Percentiles rank a stretch among this genome's conserved stretches.
Conservation (phyloP, 1,139 yeast genomes). For the Blastobotrys arbuscula region DNA sequence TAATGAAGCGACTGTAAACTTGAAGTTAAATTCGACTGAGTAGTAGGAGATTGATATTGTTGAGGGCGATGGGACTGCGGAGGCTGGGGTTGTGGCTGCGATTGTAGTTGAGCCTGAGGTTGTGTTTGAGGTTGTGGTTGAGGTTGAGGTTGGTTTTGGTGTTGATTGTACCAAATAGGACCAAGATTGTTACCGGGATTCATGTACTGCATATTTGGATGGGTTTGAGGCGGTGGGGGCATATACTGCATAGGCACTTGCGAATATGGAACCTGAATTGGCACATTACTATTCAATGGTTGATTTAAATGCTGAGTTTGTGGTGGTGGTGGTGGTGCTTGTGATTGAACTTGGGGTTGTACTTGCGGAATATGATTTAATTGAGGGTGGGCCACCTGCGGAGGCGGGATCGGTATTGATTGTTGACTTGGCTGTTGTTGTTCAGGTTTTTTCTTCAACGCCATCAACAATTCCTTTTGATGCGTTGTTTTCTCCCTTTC, state of each 20-base stretch:
- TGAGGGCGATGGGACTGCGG: constrained; percentile 5
- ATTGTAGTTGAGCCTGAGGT: not conserved
- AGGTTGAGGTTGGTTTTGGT: constrained; percentile 6
- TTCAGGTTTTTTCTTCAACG: not conserved
- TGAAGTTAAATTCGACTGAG: too few species aligned
- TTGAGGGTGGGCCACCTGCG: not conserved
- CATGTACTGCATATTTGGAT: not conserved
- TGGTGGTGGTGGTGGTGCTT: not conserved
- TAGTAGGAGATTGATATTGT: constrained; percentile 10
- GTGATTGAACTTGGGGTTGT: not conserved
- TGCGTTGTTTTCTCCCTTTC: not conserved
- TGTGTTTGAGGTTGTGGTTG: constrained; percentile 3
- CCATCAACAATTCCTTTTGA: constrained; percentile 4
- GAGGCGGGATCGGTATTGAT: not conserved
- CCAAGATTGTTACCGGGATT: not conserved
- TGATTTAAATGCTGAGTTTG: not conserved
- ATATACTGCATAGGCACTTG: not conserved
- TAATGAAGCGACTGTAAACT: too few species aligned
- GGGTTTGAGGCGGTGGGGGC: constrained; percentile 6
- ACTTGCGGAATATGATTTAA: not conserved
- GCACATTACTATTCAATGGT: not conserved
- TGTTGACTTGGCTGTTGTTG: not conserved
- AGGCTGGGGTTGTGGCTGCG: constrained; percentile 1
- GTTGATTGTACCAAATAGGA: not conserved
- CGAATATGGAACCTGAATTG: constrained; percentile 4